Percentiles rank a stretch among this genome's conserved stretches.
These are phyloP conservation scores for Leishmania lainsoni DNA, from an alignment of 208 protist species.

Conservation along the genomic window DNA sequence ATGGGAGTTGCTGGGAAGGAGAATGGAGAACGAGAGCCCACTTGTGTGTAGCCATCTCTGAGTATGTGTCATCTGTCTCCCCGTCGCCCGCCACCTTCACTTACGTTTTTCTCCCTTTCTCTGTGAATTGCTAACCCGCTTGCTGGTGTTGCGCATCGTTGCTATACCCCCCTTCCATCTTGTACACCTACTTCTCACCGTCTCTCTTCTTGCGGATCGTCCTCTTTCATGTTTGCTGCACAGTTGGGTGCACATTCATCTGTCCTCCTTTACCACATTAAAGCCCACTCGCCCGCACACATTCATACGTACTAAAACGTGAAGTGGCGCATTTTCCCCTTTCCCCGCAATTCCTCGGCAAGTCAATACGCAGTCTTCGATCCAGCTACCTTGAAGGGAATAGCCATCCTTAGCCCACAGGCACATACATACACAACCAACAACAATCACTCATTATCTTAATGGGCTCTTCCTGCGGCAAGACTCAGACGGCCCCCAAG, in stretches of 20 bases:
- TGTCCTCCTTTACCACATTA: not conserved
- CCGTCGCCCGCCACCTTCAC: not conserved
- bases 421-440: not conserved
- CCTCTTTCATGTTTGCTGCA: not conserved
- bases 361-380: not conserved
- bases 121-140: not conserved
- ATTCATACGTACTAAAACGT: not conserved
- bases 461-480: constrained; percentile 14
- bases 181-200: not conserved
- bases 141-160: not conserved
- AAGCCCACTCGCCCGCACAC: not conserved
- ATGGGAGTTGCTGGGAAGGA: not conserved
- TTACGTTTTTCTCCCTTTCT: not conserved
- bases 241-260: not conserved
- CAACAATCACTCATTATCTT: not conserved
- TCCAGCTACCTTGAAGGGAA: not conserved
- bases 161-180: not conserved
- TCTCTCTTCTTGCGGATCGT: not conserved
- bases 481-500: constrained; percentile 9
- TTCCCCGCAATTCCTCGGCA: not conserved
- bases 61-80: not conserved
- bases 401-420: not conserved
- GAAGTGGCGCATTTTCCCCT: not conserved
- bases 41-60: not conserved
- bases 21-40: not conserved